Conservation (phyloP, 2,329 filamentous ascomycete genomes). For the Aspergillus latus region DNA sequence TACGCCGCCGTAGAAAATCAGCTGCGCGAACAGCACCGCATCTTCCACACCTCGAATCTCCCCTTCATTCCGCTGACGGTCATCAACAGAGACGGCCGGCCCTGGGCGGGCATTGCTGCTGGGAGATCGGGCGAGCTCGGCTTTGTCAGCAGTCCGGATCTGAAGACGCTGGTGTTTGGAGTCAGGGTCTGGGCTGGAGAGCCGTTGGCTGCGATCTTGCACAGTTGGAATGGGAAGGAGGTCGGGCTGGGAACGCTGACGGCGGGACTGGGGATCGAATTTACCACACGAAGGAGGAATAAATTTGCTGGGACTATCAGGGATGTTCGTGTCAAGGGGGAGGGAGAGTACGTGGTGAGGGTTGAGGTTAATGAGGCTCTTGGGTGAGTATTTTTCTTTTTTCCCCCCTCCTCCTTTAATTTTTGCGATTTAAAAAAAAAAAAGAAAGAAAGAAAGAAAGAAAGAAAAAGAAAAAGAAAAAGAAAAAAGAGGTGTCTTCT, state of each 20-base stretch:
- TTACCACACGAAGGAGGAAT: constrained; percentile 3
- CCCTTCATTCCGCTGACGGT: not conserved
- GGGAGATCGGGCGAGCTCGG: not conserved
- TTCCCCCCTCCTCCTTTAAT: too few species aligned
- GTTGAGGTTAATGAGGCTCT: constrained; percentile 1
- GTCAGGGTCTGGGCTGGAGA: not conserved
- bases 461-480: too few species aligned
- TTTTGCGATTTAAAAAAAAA: too few species aligned
- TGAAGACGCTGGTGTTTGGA: not conserved
- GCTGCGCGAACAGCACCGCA: constrained; percentile 7
- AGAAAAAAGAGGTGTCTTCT: too few species aligned
- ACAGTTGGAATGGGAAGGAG: not conserved
- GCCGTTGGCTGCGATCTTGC: not conserved
- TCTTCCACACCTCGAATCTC: constrained; percentile 9
- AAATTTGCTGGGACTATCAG: not conserved
- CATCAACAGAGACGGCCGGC: not conserved
- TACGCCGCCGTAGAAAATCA: not conserved
- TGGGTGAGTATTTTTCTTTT: not conserved
- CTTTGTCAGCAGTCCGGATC: not conserved
- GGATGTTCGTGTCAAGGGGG: not conserved
- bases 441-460: too few species aligned
- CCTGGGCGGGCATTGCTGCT: constrained; percentile 4
- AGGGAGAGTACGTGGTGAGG: not conserved
- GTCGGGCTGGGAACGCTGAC: not conserved
- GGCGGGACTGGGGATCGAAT: constrained; percentile 1